Percentiles rank a stretch among this genome's conserved stretches.
These are phyloP conservation scores for Alternaria sp. DNA, from an alignment of 2,329 filamentous ascomycete genomes.

Conservation along the genomic window DNA sequence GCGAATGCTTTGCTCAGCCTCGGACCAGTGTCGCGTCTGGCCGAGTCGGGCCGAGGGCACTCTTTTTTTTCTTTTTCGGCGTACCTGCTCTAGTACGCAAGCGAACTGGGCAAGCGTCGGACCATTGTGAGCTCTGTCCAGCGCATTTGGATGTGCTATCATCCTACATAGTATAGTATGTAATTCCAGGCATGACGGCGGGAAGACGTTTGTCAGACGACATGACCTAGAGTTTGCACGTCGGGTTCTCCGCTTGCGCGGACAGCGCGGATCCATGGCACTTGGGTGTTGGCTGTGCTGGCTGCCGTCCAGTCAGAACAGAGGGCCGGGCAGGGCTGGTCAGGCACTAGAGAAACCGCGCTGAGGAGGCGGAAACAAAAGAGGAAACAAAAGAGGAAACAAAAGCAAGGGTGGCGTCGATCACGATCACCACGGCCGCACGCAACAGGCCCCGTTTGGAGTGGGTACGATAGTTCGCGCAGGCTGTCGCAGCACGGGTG, in stretches of 20 bases:
- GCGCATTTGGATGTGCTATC: neutral
- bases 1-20: constrained; percentile 21
- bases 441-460: constrained; percentile 34
- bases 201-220: constrained; percentile 2
- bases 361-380: constrained; percentile 17
- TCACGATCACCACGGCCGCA: constrained; percentile 34
- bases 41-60: constrained; percentile 25
- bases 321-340: constrained; percentile 42
- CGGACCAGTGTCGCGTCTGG: constrained; percentile 26
- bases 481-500: constrained; percentile 1
- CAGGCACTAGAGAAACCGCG: constrained; percentile 46
- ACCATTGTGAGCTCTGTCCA: neutral
- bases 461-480: constrained; percentile 13
- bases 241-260: constrained; percentile 21
- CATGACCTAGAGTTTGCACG: constrained; percentile 19
- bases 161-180: too few species aligned
- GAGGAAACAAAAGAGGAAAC: too few species aligned
- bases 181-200: constrained; percentile 1
- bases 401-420: constrained; percentile 45
- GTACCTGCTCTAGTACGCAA: neutral
- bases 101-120: neutral
- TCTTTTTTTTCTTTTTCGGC: constrained; percentile 14
- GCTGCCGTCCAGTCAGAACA: constrained; percentile 35
- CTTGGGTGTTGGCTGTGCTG: constrained; percentile 22
- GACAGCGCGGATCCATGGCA: constrained; percentile 34